Evolutionary conservation across 495 filamentous ascomycete species (phyloP), one percentile per base, ranked within the genome.

Genomic region (Aspergillus cavernicola): DNA sequence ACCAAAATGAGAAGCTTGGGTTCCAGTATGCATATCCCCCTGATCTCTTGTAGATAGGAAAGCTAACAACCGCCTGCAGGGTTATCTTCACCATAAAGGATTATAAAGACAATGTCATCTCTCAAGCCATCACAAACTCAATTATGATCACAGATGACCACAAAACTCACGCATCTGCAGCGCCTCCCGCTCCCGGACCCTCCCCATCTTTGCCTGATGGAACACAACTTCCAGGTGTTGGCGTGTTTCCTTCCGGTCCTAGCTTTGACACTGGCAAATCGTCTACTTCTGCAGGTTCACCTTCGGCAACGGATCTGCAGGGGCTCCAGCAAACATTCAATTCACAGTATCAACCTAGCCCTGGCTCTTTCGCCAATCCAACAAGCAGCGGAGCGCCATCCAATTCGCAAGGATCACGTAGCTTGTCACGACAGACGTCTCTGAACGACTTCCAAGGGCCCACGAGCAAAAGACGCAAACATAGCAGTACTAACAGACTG

Each of bases 61-160:
- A 18, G n/a, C 29, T 41, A 11, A 36, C 46, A 19, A 39, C 5
- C 40, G 15, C 43, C 35, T 50, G 16, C 58, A 81, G 78, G 61
- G 89, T 97, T 57, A 95, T 97, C 26, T 93, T 96, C 64, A 97
- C 92, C 2, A 71, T 97, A 46, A 95, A 91, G 61, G 88, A 95
- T 71, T 79, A 85, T 56, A 61, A 78, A 47, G 84, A 81, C 62
- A 82, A 83, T 36, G 69, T 95, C 18, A 68, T 96, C 43, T 87
- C 90, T 16, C 92, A 97, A 61, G 80, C 81, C n/a, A 85, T 96
- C 22, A 90, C 89, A 5, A 80, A 82, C 29, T 85, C 89, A 0
- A 93, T 96, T 50, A 86, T 96, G 78, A 96, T 97, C 60, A 97
- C 92, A 1, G 92, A 97, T 67, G 92, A 97, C 64, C 92, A 97